phyloP scores from a whole-genome alignment of 2,329 filamentous ascomycete genomes.

The Hirsutella minnesotensis region DNA sequence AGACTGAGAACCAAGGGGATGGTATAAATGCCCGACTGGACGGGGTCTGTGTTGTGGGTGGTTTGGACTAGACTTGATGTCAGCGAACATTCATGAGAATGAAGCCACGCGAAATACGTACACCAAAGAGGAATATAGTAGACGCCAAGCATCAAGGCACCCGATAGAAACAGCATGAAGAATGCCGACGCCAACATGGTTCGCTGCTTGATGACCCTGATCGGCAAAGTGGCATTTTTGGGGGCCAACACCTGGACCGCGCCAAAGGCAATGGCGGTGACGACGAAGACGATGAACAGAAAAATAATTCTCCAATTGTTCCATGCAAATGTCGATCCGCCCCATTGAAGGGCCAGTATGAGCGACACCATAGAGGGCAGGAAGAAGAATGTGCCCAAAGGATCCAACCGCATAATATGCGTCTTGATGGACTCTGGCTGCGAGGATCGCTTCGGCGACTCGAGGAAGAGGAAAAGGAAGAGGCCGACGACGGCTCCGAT shows the following conservation, averaged over 20 bases:
- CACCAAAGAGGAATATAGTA: slow-evolving; percentile 29
- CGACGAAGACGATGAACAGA: slow-evolving; percentile 36
- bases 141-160: slow-evolving; percentile 39
- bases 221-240: slow-evolving; percentile 33
- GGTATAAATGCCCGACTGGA: slow-evolving; percentile 41
- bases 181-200: slow-evolving; percentile 26
- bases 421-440: neutral
- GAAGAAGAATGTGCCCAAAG: slow-evolving; percentile 35
- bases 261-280: slow-evolving; percentile 36
- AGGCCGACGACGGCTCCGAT: slow-evolving; percentile 33
- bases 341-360: slow-evolving; percentile 45
- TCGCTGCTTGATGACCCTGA: slow-evolving; percentile 26
- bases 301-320: slow-evolving; percentile 34
- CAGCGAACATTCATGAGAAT: slow-evolving; percentile 21
- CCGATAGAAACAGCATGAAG: slow-evolving; percentile 37
- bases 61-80: slow-evolving; percentile 31
- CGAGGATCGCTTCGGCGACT: slow-evolving; percentile 15
- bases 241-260: slow-evolving; percentile 30
- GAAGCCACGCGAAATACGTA: neutral
- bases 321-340: slow-evolving; percentile 41
- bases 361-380: slow-evolving; percentile 40
- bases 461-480: slow-evolving; percentile 34
- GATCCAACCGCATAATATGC: slow-evolving; percentile 30
- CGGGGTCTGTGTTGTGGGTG: slow-evolving; percentile 38
- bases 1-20: slow-evolving; percentile 40